Evolutionary conservation across 2,329 filamentous ascomycete species (phyloP), one percentile per base, ranked within the genome.

Genomic region (Hymenoscyphus scutula): DNA sequence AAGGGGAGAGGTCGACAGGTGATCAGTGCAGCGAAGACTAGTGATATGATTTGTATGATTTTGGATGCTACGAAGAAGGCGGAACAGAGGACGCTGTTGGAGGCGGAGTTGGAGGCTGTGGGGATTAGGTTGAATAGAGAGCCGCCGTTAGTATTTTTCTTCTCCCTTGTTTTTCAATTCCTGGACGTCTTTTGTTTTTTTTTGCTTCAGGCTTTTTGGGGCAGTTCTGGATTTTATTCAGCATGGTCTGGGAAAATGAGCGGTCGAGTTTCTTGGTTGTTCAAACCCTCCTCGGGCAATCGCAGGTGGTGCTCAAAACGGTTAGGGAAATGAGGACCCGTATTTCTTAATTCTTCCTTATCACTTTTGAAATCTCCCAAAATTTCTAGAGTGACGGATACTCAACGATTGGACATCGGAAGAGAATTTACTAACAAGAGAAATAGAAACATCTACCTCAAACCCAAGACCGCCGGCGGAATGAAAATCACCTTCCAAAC

Each of bases 401-500:
- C 13, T 11, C 13, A 7, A 23, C 8, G 3, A 2, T 11, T 11
- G n/a, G 41, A 19, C 23, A 48, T 23, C 4, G 15, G 7, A 51
- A 23, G 11, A 55, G 13, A 17, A 38, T 6, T 4, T 34, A 15
- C 30, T 29, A 58, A 57, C 19, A 37, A 68, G 64, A 19, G 65
- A 53, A 10, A 34, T 2, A 94, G 90, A 37, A 99, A 99, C 76
- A 98, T 99, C 77, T 98, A 98, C 75, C 85, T 99, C 62, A 99
- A 99, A 77, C 82, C 82, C 29, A 99, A 99, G 78, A 97, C 95
- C 74, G 92, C 94, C 0, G 95, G 95, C 62, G 95, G 96, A 64
- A 95, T 99, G 91, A 99, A 99, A 78, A 97, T 99, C 74, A 98
- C 91, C 17, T 99, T 99, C 78, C 89, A 92, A 73, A 79, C 86